Evolutionary conservation across 805 yeast species (phyloP), one percentile per base, ranked within the genome.

Genomic region (Saccharomycodes ludwigii): DNA sequence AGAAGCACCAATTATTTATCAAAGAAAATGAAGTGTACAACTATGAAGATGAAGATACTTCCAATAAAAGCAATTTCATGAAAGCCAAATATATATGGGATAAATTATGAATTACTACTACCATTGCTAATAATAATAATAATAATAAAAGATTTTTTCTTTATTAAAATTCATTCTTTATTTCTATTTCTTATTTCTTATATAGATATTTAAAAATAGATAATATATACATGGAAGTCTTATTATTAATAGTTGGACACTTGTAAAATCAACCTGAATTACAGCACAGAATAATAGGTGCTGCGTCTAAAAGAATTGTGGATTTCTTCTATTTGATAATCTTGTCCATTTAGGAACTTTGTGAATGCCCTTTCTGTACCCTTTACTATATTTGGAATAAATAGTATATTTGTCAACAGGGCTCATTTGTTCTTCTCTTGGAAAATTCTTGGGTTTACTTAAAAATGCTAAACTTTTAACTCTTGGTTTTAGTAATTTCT

Each of bases 301-400:
- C n/a, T 31, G 33, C 16, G 21, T 18, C 17, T 13, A n/a, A 33
- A 17, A 5, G 25, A 21, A 8, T 7, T 19, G n/a, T 27, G 95
- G 95, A 48, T 81, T 79, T 36, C 69, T 73, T 62, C 95, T 75
- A 55, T 76, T 68, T 6, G 93, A 72, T 40, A 73, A 53, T 61
- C 77, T 84, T 33, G 96, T 85, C 94, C 95, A 85, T 52, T 85
- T 82, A 14, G 95, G 95, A 26, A 78, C 80, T 54, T 74, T 60
- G 50, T 88, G 97, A 17, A 82, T 73, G 41, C 86, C 76, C 60
- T 85, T 88, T 62, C 97, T 73, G 59, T 88, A 91, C 14, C 76
- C 76, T 47, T 67, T 73, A 10, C 76, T 68, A 46, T 73, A 73
- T 55, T 71, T 78, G 58, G 73, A 75, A 60, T 81, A 88, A 2